Conservation (phyloP, 129 eudicot genomes). For the Centella asiatica region DNA sequence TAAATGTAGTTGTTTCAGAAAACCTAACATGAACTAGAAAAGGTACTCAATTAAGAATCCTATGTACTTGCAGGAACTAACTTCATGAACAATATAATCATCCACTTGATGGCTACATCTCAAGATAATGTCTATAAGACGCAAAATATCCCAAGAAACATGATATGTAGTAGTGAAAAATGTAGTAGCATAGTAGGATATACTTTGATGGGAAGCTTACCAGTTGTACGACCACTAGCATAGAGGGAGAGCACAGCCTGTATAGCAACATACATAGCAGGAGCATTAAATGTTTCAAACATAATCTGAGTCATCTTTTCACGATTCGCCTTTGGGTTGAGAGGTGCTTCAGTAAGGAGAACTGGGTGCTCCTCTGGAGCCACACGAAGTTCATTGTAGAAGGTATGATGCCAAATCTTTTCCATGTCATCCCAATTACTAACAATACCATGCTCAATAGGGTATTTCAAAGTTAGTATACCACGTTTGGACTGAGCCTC, state of each 20-base stretch:
- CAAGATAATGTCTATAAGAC: too few relatives aligned
- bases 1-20: too few relatives aligned
- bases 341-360: conserved; percentile 9
- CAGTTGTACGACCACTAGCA: conserved; percentile 9
- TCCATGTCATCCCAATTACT: conserved; percentile 12
- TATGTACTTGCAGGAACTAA: too few relatives aligned
- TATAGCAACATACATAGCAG: too few relatives aligned
- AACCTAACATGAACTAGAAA: too few relatives aligned
- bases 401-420: too few relatives aligned
- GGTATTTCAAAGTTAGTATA: too few relatives aligned
- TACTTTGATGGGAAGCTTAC: background rate
- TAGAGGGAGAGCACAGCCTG: conserved; percentile 8
- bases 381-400: conserved; percentile 8
- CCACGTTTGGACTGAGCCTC: conserved; percentile 12
- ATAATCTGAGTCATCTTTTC: too few relatives aligned
- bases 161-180: background rate
- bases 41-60: too few relatives aligned
- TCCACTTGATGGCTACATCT: too few relatives aligned
- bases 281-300: too few relatives aligned
- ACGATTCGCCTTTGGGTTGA: conserved; percentile 9
- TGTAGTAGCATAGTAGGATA: background rate
- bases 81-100: too few relatives aligned
- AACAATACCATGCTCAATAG: conserved; percentile 9
- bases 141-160: background rate
- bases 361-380: conserved; percentile 10